phyloP scores from a whole-genome alignment of 306 rosid genomes.

The Acacia melanoxylon region DNA sequence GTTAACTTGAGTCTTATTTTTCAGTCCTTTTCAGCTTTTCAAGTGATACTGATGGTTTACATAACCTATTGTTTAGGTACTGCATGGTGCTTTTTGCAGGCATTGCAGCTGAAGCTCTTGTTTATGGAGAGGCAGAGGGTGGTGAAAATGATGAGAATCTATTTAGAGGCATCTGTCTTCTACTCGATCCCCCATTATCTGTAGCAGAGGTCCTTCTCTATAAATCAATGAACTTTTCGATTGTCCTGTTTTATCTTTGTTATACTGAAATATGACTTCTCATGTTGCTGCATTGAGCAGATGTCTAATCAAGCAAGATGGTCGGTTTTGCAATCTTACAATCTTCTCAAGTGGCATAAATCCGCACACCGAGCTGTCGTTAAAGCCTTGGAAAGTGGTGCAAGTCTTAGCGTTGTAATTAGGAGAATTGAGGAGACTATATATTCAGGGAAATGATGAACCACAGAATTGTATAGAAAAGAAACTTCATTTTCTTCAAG shows the following conservation, averaged over 20 bases:
- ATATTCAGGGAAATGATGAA: constrained; percentile 47
- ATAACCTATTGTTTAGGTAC: constrained; percentile 59
- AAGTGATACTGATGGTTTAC: constrained; percentile 25
- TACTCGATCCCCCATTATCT: constrained; percentile 83
- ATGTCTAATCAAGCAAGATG: constrained; percentile 99
- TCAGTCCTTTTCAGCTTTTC: neutral
- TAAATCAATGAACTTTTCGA: constrained; percentile 21
- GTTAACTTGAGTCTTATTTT: neutral
- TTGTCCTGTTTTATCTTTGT: neutral
- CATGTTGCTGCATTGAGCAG: constrained; percentile 42
- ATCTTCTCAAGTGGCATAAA: constrained; percentile 91
- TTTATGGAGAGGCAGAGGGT: constrained; percentile 96
- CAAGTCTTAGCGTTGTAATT: constrained; percentile 70
- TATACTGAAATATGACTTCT: constrained; percentile 12
- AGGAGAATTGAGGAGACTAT: constrained; percentile 84
- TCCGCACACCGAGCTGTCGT: constrained; percentile 83
- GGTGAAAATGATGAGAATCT: constrained; percentile 98
- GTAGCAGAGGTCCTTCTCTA: constrained; percentile 64
- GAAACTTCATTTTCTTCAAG: constrained; percentile 4
- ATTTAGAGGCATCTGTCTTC: constrained; percentile 73
- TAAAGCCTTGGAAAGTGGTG: constrained; percentile 80
- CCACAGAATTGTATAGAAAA: constrained; percentile 14
- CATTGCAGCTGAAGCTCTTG: constrained; percentile 94
- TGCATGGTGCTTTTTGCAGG: constrained; percentile 98
- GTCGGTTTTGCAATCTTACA: constrained; percentile 92